A percentile compares a stretch with the other conserved stretches of the same genome.
Evolutionary conservation across 2,329 filamentous ascomycete species (phyloP).

Genomic region (Colletotrichum somersetense): DNA sequence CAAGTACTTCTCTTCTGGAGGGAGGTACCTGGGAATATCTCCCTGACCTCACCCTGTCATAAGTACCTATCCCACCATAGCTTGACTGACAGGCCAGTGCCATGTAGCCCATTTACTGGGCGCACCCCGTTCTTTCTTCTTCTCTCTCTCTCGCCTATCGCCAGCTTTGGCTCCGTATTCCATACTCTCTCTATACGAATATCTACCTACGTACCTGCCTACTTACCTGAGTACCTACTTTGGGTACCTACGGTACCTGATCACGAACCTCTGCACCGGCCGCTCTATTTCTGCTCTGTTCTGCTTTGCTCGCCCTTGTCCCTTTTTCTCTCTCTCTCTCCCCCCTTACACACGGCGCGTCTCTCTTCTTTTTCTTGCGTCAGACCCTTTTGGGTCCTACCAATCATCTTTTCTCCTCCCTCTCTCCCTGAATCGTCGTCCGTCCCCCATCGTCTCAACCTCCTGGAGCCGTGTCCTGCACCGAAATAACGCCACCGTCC

Average conservation of each 20-base stretch:
- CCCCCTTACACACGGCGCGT: conserved; percentile 6
- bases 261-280: neutral
- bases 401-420: conserved; percentile 39
- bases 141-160: conserved; percentile 16
- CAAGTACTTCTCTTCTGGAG: neutral
- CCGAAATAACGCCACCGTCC: conserved; percentile 39
- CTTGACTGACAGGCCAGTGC: conserved; percentile 14
- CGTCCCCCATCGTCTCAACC: conserved; percentile 35
- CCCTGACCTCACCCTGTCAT: conserved; percentile 13
- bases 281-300: neutral
- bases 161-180: conserved; percentile 20
- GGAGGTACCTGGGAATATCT: conserved; percentile 17
- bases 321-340: neutral
- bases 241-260: neutral
- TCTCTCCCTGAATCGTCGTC: conserved; percentile 29
- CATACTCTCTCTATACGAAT: neutral
- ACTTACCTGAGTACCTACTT: neutral
- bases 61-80: neutral
- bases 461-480: conserved; percentile 34
- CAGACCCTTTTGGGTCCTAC: conserved; percentile 38
- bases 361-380: conserved; percentile 20
- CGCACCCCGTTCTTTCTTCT: conserved; percentile 13
- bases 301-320: conserved; percentile 3
- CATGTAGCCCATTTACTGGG: conserved; percentile 19
- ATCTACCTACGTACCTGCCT: neutral